Conservation (phyloP, 257 asterid genomes). For the Handroanthus guayacan region DNA sequence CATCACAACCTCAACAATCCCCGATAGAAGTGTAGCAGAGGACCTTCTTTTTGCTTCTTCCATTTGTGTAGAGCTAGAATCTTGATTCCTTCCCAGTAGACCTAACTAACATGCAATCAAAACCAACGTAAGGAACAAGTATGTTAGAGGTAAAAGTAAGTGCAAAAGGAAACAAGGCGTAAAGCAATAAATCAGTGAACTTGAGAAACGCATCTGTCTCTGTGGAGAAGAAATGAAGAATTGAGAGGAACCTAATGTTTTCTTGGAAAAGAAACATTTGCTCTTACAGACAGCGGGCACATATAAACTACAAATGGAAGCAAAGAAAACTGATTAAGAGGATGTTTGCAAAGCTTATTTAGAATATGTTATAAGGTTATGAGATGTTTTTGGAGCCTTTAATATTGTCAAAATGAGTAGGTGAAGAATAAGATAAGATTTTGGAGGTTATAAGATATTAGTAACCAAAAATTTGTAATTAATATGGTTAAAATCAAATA, state of each 20-base stretch:
- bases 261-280: background rate
- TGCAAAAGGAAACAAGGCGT: background rate
- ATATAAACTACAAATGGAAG: conserved; percentile 10
- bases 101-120: conserved; percentile 62
- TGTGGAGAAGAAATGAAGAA: conserved; percentile 9
- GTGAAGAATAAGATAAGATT: too few species aligned
- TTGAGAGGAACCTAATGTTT: conserved; percentile 12
- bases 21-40: conserved; percentile 58
- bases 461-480: too few species aligned
- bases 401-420: too few species aligned
- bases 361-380: too few species aligned
- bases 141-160: conserved; percentile 4
- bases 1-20: conserved; percentile 74
- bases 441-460: too few species aligned
- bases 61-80: conserved; percentile 45
- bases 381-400: too few species aligned
- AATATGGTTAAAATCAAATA: too few species aligned
- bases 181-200: background rate
- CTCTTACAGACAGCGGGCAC: conserved; percentile 4
- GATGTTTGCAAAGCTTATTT: too few species aligned
- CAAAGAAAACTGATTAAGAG: background rate
- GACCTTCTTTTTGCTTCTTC: conserved; percentile 68
- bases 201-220: conserved; percentile 9
- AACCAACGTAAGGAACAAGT: conserved; percentile 26
- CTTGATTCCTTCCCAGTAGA: conserved; percentile 58